Evolutionary conservation across 176 grass and related monocot genomes (phyloP).

Genomic region (Aegilops longissima): DNA sequence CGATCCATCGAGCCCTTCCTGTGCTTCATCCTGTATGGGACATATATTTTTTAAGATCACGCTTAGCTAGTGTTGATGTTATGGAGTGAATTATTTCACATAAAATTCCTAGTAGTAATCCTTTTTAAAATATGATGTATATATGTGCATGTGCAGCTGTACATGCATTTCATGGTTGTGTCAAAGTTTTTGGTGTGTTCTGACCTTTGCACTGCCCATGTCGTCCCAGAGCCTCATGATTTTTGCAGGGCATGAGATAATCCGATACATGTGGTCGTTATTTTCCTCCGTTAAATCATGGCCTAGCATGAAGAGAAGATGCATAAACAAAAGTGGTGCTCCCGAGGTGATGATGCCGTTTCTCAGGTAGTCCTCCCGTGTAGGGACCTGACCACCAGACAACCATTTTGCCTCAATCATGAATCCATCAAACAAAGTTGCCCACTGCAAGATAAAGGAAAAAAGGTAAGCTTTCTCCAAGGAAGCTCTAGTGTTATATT

Average conservation of each 20-base stretch:
- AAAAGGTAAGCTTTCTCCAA: neutral
- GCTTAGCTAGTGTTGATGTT: too few relatives aligned
- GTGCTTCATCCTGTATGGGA: conserved; percentile 58
- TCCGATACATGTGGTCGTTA: neutral
- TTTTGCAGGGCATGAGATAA: conserved; percentile 42
- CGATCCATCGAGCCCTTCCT: conserved; percentile 61
- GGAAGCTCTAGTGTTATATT: too few relatives aligned
- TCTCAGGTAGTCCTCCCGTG: conserved; percentile 43
- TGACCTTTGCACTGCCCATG: conserved; percentile 63
- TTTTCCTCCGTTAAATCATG: conserved; percentile 5
- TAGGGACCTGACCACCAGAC: conserved; percentile 10
- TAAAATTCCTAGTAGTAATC: too few relatives aligned
- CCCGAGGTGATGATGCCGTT: conserved; percentile 51
- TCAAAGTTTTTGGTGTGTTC: neutral
- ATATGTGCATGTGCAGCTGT: too few relatives aligned
- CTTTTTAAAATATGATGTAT: too few relatives aligned
- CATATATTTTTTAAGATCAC: neutral
- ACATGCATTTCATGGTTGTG: too few relatives aligned
- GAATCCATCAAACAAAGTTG: conserved; percentile 51
- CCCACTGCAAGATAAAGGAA: conserved; percentile 38
- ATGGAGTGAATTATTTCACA: too few relatives aligned
- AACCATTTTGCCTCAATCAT: conserved; percentile 67
- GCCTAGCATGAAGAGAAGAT: conserved; percentile 37
- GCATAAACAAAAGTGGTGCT: neutral
- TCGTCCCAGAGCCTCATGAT: conserved; percentile 74